Base-by-base conservation (phyloP, 2,329 filamentous ascomycete genomes). In the Colletotrichum viniferum region DNA sequence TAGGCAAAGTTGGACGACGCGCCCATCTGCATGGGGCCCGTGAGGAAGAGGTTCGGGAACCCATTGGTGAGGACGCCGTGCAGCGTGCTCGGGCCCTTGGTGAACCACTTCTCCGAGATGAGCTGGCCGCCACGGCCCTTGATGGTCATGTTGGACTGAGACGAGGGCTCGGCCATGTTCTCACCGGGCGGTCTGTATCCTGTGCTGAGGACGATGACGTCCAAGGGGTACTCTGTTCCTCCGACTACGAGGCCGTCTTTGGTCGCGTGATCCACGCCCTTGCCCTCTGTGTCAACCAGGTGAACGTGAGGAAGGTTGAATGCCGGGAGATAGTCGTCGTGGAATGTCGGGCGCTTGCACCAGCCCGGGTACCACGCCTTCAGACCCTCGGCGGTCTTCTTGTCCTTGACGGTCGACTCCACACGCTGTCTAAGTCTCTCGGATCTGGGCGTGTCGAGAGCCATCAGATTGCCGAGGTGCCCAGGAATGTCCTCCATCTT, bases 321-420 rank as follows among this genome's bases (percentile, higher is more conserved):
- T 0, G 88, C 78, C 4, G 85, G 79, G 0, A 93, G 86, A 78
- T 92, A 93, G 7, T 88, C 86, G 78, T 93, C 90, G 81, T 90
- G 90, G 81, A 92, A 93, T 55, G 85, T 88, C 0, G 92, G 91
- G 0, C 92, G 87, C 81, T 94, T 94, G 84, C 92, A 94, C 87
- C 89, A 92, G 0, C 83, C 82, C 1, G 89, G 87, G 79, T 93
- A 94, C 89, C 90, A 92, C 0, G 90, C 84, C 79, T 91, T 90
- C 8, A 93, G 85, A 4, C 82, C 85, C 32, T 86, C 85, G 0
- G 91, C 91, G 0, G 87, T 90, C 2, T 80, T 81, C 13, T 81
- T 81, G 77, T 93, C 87, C 48, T 87, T 81, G n/a, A 93, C 90
- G n/a, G 88, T 81, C 0, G 83, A 78, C n/a, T 88, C 86, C 7